Conservation (phyloP, 495 filamentous ascomycete genomes). For the Lasiosphaeriaceae sp. region DNA sequence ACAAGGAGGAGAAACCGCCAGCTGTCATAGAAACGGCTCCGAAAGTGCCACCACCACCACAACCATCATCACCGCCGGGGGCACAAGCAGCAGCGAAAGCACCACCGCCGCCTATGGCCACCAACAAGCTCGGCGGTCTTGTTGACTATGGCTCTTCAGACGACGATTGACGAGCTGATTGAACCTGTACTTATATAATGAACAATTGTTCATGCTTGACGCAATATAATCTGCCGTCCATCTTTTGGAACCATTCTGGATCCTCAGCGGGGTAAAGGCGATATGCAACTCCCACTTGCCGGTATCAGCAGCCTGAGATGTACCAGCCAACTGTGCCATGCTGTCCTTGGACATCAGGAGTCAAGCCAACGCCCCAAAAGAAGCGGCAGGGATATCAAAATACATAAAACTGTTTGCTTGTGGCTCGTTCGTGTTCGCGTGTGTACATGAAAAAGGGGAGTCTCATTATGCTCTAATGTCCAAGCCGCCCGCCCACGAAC, state of each 20-base stretch:
- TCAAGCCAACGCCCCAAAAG: too few species aligned
- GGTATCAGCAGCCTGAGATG: too few species aligned
- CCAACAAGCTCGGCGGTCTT: slow-evolving; percentile 13
- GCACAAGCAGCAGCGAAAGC: background rate
- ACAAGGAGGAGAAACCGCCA: background rate
- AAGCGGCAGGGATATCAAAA: too few species aligned
- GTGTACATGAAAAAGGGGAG: background rate
- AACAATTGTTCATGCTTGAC: too few species aligned
- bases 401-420: background rate
- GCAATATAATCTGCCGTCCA: too few species aligned
- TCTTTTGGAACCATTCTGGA: too few species aligned
- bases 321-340: too few species aligned
- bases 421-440: background rate
- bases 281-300: too few species aligned
- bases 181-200: background rate
- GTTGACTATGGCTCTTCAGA: slow-evolving; percentile 30
- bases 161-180: slow-evolving; percentile 21
- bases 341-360: too few species aligned
- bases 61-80: background rate
- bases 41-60: background rate
- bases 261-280: too few species aligned
- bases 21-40: slow-evolving; percentile 10
- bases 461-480: slow-evolving; percentile 1
- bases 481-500: background rate
- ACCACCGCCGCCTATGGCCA: background rate